Percentiles rank a stretch among this genome's conserved stretches.
phyloP scores from a whole-genome alignment of 495 filamentous ascomycete species.

The Acidomyces sp. region DNA sequence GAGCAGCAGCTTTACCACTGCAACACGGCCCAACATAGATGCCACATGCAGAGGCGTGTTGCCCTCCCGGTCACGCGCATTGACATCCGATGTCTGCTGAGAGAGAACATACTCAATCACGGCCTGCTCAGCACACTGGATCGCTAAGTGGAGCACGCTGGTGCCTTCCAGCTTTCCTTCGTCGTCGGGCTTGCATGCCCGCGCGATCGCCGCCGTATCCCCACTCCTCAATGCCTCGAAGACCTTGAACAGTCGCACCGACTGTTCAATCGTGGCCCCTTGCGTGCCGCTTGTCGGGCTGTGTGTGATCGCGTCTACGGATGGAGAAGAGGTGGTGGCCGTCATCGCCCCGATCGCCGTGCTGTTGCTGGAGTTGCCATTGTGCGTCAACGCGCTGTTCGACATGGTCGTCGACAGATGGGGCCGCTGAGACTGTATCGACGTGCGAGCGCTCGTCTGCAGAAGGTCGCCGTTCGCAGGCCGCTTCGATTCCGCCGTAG shows the following conservation, averaged over 20 bases:
- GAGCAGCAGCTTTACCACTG: conserved; percentile 68
- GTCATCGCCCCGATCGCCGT: no score
- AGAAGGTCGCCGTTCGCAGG: conserved; percentile 26
- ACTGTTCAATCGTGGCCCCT: conserved; percentile 69
- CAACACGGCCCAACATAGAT: conserved; percentile 61
- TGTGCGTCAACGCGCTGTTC: conserved; percentile 9
- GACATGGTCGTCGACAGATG: conserved; percentile 32
- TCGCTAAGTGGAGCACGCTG: conserved; percentile 74
- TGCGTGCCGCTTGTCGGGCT: conserved; percentile 20
- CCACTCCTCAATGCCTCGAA: conserved; percentile 86
- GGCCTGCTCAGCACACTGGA: conserved; percentile 92
- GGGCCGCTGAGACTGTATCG: conserved; percentile 23
- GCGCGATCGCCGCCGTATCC: conserved; percentile 79
- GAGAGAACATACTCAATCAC: conserved; percentile 93
- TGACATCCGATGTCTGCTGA: conserved; percentile 61
- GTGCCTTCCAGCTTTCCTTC: conserved; percentile 54
- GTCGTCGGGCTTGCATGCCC: conserved; percentile 49
- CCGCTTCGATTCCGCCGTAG: conserved; percentile 14
- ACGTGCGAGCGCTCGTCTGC: conserved; percentile 5
- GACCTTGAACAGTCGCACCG: conserved; percentile 81
- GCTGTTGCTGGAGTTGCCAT: no score
- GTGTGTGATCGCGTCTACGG: neutral
- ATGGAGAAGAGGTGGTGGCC: neutral
- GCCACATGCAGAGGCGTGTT: conserved; percentile 90
- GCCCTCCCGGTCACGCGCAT: conserved; percentile 79